Evolutionary conservation across 108 stramenopile genomes (phyloP), one percentile per base, ranked within the genome.

Genomic region (Aurantiochytrium sp.): DNA sequence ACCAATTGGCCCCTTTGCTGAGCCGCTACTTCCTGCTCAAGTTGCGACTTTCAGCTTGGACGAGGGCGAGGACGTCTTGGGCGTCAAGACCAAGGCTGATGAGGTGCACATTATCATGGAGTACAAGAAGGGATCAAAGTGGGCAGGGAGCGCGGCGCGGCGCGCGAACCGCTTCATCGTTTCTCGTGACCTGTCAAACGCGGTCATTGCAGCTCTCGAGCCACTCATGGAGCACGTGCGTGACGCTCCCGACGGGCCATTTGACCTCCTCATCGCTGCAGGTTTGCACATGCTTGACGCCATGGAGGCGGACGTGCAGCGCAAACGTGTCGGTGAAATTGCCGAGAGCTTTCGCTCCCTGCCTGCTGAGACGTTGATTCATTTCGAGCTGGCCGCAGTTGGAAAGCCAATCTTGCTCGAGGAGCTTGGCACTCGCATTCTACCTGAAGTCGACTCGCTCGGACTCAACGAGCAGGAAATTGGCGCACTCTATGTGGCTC

Each of bases 231-330:
- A 47, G 49, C 76, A 53, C 51, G 76, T 83, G 19, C 76, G 51
- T 12, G 51, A 83, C 10, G 6, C 76, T 12, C 64, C 64, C 14
- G 76, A 83, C 51, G 76, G 51, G 51, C 76, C 76, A 12, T 83
- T 21, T 23, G 76, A 83, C 76, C n/a, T 83, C 43, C 51, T 83
- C 3, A 53, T 83, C 3, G 76, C 76, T 21, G 76, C 76, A 6
- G 76, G 76, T 6, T 35, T 83, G 43, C 76, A 83, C 51, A 83
- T 83, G 76, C 76, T 83, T 18, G 76, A 83, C 51, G 76, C 76
- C n/a, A 53, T 83, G 76, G 51, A 83, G n/a, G 49, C 49, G 19
- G 76, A 83, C n/a, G n/a, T 83, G 44, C 76, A 28, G n/a, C 6
- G 51, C 23, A 45, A 12, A 12, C 76, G 76, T 53, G 45, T 83